A percentile compares a stretch with the other conserved stretches of the same genome.
Conservation (phyloP, 2,329 filamentous ascomycete genomes). For the Ceratocystis diversiconidia region DNA sequence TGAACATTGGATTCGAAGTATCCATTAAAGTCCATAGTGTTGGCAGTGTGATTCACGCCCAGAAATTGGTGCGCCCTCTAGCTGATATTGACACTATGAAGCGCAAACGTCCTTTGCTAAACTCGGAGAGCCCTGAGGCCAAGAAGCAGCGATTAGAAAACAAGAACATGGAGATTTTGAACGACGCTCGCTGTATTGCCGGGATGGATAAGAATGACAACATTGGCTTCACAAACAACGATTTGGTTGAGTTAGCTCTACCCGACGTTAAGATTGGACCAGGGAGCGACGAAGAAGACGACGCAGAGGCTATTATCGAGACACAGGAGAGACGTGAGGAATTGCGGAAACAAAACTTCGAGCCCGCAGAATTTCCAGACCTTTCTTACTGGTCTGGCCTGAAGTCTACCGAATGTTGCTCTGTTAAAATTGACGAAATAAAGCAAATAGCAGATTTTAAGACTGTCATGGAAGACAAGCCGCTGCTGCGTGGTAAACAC, state of each 20-base stretch:
- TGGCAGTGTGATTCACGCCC: slow-evolving; percentile 1
- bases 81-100: neutral
- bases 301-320: neutral
- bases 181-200: slow-evolving; percentile 3
- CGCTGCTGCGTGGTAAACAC: neutral
- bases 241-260: neutral
- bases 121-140: neutral
- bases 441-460: neutral
- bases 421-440: neutral
- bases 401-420: neutral
- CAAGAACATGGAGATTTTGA: neutral
- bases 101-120: neutral
- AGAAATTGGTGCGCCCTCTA: neutral
- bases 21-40: slow-evolving; percentile 5
- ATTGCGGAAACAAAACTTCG: neutral
- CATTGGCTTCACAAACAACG: neutral
- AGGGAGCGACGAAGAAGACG: neutral
- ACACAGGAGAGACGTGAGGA: neutral
- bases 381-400: neutral
- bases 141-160: neutral
- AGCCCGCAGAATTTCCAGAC: neutral
- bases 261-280: neutral
- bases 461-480: neutral
- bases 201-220: neutral
- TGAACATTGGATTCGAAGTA: neutral